These are phyloP conservation scores for Malus hybrid DNA, from an alignment of 331 rosid species.

Conservation along the genomic window DNA sequence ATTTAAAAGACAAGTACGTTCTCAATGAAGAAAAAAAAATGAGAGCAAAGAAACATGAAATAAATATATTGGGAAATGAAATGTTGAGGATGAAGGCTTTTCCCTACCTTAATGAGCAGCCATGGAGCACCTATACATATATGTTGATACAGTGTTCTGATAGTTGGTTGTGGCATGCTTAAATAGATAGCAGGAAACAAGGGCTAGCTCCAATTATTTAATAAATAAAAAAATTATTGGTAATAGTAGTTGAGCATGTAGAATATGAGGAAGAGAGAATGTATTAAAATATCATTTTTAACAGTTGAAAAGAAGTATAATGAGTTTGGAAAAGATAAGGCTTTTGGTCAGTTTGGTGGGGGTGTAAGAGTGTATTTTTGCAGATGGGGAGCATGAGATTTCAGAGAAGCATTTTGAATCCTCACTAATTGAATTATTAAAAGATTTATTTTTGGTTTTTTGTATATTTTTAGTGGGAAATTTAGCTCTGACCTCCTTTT, in stretches of 20 bases:
- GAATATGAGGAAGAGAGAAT: constrained; percentile 12
- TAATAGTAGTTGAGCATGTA: constrained; percentile 29
- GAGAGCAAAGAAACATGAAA: not conserved
- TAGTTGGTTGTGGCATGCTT: constrained; percentile 28
- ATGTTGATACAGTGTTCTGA: constrained; percentile 23
- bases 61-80: not conserved
- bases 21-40: not conserved
- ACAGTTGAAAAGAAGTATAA: constrained; percentile 37
- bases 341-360: constrained; percentile 63
- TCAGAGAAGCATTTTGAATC: constrained; percentile 42
- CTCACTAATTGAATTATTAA: constrained; percentile 19
- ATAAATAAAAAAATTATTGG: constrained; percentile 33
- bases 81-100: constrained; percentile 8
- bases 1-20: too few relatives aligned
- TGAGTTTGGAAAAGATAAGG: constrained; percentile 52
- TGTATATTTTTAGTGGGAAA: constrained; percentile 34
- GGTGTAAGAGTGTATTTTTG: constrained; percentile 43
- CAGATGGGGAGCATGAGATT: constrained; percentile 54
- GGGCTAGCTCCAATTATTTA: not conserved
- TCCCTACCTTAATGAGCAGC: constrained; percentile 35
- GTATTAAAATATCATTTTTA: constrained; percentile 20
- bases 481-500: constrained; percentile 47
- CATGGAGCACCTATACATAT: constrained; percentile 14
- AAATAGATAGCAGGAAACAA: constrained; percentile 33
- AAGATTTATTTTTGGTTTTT: constrained; percentile 6